Evolutionary conservation across 108 stramenopile genomes (phyloP).

Genomic region (Epipyxis sp.): DNA sequence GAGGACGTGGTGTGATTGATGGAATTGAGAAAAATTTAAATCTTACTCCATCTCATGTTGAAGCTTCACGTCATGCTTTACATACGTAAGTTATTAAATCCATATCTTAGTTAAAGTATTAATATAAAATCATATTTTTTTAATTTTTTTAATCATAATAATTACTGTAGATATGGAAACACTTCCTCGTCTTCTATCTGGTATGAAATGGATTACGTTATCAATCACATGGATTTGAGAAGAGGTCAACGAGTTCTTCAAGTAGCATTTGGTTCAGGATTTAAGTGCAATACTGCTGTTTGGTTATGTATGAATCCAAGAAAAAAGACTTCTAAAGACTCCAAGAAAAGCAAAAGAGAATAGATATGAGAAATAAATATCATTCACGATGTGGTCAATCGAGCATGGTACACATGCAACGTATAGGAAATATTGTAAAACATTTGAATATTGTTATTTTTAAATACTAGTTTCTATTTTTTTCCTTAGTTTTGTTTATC

Average conservation of each 20-base stretch:
- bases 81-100: conserved; percentile 53
- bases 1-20: conserved; percentile 33
- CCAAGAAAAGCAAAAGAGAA: background rate
- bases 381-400: no score
- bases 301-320: conserved; percentile 64
- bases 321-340: background rate
- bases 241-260: conserved; percentile 76
- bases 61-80: conserved; percentile 82
- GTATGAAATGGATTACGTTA: conserved; percentile 95
- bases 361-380: no score
- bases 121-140: background rate
- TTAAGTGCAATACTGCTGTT: conserved; percentile 96
- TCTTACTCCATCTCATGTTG: conserved; percentile 79
- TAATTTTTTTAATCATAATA: conserved; percentile 17
- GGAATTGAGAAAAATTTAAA: conserved; percentile 94
- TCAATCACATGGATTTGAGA: conserved; percentile 53
- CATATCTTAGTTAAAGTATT: background rate
- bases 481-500: no score
- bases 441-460: no score
- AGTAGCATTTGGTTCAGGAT: conserved; percentile 95
- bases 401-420: no score
- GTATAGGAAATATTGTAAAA: no score
- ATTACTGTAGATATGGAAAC: conserved; percentile 72
- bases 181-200: conserved; percentile 92
- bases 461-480: no score